phyloP scores from a whole-genome alignment of 2,329 filamentous ascomycete genomes.

The Endoconidiophora laricicola region DNA sequence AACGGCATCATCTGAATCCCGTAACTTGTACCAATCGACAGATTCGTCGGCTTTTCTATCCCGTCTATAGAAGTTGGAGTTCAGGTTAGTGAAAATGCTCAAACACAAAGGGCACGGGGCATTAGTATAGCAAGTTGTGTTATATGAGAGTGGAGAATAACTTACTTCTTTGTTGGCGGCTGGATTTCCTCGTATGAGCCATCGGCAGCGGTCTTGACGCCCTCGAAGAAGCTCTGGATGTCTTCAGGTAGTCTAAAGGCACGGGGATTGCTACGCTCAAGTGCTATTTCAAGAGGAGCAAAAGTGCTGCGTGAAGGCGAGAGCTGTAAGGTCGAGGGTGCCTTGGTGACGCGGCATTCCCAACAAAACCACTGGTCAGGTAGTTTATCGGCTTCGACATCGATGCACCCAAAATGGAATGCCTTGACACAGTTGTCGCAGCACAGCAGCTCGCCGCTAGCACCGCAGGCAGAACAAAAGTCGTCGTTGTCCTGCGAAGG shows the following conservation, averaged over 20 bases:
- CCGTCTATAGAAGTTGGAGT: not conserved
- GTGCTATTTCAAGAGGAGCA: slow-evolving; percentile 41
- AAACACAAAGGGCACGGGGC: too few species aligned
- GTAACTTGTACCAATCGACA: slow-evolving; percentile 50
- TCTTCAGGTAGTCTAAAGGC: slow-evolving; percentile 56
- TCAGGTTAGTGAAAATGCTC: not conserved
- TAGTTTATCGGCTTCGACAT: slow-evolving; percentile 50
- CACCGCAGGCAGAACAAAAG: slow-evolving; percentile 72
- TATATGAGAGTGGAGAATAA: not conserved
- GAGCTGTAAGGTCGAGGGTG: slow-evolving; percentile 6
- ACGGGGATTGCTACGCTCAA: slow-evolving; percentile 53
- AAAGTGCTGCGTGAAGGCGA: slow-evolving; percentile 33
- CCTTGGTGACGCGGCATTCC: slow-evolving; percentile 38
- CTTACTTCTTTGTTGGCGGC: slow-evolving; percentile 16
- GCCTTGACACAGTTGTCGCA: slow-evolving; percentile 85
- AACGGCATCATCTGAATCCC: slow-evolving; percentile 56
- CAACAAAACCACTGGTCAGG: slow-evolving; percentile 79
- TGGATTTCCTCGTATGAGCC: slow-evolving; percentile 63
- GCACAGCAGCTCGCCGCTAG: slow-evolving; percentile 71
- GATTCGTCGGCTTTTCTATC: slow-evolving; percentile 38
- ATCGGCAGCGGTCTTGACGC: slow-evolving; percentile 57
- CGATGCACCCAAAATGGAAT: slow-evolving; percentile 79
- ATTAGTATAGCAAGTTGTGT: not conserved
- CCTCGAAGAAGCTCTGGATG: slow-evolving; percentile 62
- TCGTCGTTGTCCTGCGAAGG: slow-evolving; percentile 64